These are phyloP conservation scores for Borovskyia barvae DNA, from an alignment of 208 protist genomes.

Conservation along the genomic window DNA sequence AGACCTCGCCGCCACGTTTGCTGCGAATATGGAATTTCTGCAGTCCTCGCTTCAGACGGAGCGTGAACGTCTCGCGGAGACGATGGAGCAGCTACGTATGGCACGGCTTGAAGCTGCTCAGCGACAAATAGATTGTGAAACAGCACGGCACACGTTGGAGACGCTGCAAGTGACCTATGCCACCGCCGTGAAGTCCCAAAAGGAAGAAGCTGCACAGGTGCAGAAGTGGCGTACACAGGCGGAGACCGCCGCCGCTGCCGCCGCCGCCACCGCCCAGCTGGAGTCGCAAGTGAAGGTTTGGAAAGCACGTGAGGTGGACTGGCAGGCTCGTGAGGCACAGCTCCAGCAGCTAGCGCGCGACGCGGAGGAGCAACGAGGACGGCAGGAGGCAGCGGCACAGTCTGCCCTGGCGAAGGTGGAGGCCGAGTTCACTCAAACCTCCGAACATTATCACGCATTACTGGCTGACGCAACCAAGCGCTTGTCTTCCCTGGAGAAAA, in stretches of 20 bases:
- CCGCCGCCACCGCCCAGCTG: slow-evolving; percentile 13
- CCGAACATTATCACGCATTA: slow-evolving; percentile 63
- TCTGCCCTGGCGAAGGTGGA: slow-evolving; percentile 55
- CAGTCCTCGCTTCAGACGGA: slow-evolving; percentile 52
- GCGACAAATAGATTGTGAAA: slow-evolving; percentile 12
- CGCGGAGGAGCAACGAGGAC: slow-evolving; percentile 28
- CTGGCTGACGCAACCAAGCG: slow-evolving; percentile 62
- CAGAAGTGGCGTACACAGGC: slow-evolving; percentile 11
- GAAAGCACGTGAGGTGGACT: slow-evolving; percentile 23
- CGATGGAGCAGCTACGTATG: slow-evolving; percentile 30
- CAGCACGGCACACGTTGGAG: slow-evolving; percentile 7
- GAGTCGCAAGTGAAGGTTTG: slow-evolving; percentile 19
- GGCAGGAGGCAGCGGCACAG: slow-evolving; percentile 47
- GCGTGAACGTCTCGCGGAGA: slow-evolving; percentile 31
- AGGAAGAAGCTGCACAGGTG: slow-evolving; percentile 18
- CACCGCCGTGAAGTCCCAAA: neutral
- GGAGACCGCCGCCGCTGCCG: slow-evolving; percentile 12
- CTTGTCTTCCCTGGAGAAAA: slow-evolving; percentile 57
- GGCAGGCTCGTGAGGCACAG: slow-evolving; percentile 22
- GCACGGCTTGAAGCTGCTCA: slow-evolving; percentile 19
- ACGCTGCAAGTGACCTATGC: slow-evolving; percentile 7
- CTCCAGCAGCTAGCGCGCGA: slow-evolving; percentile 21
- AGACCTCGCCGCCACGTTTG: slow-evolving; percentile 53
- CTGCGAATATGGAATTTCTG: slow-evolving; percentile 50
- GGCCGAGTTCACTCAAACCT: slow-evolving; percentile 62